Evolutionary conservation across 164 flowering plant genomes (phyloP).

Genomic region (Macadamia integrifolia): DNA sequence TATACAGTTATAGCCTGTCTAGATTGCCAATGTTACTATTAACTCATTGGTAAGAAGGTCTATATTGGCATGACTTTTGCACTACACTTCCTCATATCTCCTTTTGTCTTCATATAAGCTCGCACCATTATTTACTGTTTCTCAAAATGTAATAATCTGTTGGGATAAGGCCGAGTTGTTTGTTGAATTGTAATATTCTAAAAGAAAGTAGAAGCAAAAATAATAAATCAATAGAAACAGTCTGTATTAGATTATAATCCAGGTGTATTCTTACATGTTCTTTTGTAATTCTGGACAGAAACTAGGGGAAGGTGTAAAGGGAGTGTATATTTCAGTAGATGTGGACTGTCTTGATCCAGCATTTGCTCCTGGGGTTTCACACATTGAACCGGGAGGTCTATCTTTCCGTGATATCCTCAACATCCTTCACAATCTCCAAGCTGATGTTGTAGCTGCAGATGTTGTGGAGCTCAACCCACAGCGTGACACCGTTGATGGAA

Average conservation of each 20-base stretch:
- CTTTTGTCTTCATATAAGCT: too few relatives aligned
- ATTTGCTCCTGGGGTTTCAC: slow-evolving; percentile 98
- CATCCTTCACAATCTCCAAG: slow-evolving; percentile 89
- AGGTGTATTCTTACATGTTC: slow-evolving; percentile 1
- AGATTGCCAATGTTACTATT: too few relatives aligned
- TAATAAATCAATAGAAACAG: background rate
- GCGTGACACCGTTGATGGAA: slow-evolving; percentile 97
- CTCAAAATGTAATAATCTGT: too few relatives aligned
- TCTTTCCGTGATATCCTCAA: slow-evolving; percentile 93
- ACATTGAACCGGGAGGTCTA: slow-evolving; percentile 98
- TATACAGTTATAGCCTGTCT: too few relatives aligned
- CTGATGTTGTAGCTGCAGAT: slow-evolving; percentile 87
- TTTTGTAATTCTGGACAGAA: slow-evolving; percentile 39
- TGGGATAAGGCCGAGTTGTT: too few relatives aligned
- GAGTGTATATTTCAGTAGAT: slow-evolving; percentile 88
- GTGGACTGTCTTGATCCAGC: slow-evolving; percentile 96
- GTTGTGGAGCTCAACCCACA: slow-evolving; percentile 98
- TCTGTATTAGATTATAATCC: background rate
- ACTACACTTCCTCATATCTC: too few relatives aligned
- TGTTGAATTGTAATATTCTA: too few relatives aligned
- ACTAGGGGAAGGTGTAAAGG: slow-evolving; percentile 94
- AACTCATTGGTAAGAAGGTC: too few relatives aligned
- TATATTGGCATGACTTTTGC: too few relatives aligned
- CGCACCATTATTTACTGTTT: too few relatives aligned
- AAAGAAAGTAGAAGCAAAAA: too few relatives aligned